Evolutionary conservation across 805 yeast genomes (phyloP).

Genomic region (Blastobotrys terrestris): DNA sequence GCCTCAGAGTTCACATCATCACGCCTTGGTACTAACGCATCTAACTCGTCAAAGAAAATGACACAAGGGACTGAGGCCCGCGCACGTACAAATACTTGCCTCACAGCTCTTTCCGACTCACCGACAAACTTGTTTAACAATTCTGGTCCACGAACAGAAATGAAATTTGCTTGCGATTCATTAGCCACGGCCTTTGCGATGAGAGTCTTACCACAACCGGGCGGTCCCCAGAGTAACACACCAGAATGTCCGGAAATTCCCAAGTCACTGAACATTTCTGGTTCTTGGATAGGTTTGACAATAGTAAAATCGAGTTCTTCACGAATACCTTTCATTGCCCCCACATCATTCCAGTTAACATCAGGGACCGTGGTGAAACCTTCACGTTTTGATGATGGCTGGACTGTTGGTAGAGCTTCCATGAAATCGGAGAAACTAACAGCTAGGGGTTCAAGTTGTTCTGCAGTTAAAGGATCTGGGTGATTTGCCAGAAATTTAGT

Average conservation of each 20-base stretch:
- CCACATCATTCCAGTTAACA: slow-evolving; percentile 92
- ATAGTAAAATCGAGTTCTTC: slow-evolving; percentile 94
- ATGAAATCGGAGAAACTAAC: slow-evolving; percentile 77
- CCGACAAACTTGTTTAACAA: slow-evolving; percentile 91
- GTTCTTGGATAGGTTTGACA: slow-evolving; percentile 91
- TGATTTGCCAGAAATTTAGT: slow-evolving; percentile 43
- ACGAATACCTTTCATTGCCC: slow-evolving; percentile 75
- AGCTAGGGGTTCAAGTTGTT: slow-evolving; percentile 68
- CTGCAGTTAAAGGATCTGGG: slow-evolving; percentile 71
- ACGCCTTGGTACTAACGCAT: slow-evolving; percentile 91
- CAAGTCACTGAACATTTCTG: slow-evolving; percentile 80
- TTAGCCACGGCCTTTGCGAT: slow-evolving; percentile 97
- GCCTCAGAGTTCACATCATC: slow-evolving; percentile 84
- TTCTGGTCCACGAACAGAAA: slow-evolving; percentile 95
- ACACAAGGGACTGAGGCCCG: slow-evolving; percentile 91
- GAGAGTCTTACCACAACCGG: slow-evolving; percentile 97
- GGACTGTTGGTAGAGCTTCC: slow-evolving; percentile 83
- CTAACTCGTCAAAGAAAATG: slow-evolving; percentile 91
- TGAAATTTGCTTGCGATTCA: slow-evolving; percentile 93
- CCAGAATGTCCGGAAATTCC: slow-evolving; percentile 98
- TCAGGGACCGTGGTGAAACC: slow-evolving; percentile 99
- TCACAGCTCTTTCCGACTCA: slow-evolving; percentile 87
- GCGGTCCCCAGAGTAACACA: slow-evolving; percentile 98
- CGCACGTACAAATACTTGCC: slow-evolving; percentile 90
- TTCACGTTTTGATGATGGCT: slow-evolving; percentile 96